Percentiles rank a stretch among this genome's conserved stretches.
Evolutionary conservation across 805 yeast genomes (phyloP).

Genomic region (Priceomyces fermenticarens): DNA sequence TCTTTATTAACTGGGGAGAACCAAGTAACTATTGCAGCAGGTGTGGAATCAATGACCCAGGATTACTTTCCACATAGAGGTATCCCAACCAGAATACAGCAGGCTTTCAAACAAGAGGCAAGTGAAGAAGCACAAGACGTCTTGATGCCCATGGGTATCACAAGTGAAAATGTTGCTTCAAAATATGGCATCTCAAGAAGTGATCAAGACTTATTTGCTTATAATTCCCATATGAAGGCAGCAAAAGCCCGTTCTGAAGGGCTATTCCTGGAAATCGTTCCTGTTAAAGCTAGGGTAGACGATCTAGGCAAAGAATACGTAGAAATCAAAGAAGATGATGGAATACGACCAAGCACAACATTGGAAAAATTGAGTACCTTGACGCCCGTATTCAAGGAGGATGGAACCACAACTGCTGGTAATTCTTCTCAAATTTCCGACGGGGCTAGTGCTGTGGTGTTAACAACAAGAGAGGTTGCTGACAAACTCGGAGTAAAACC

Average conservation of each 20-base stretch:
- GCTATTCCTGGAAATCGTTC: constrained; percentile 19
- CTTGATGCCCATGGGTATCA: constrained; percentile 30
- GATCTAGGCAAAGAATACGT: constrained; percentile 8
- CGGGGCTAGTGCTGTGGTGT: constrained; percentile 33
- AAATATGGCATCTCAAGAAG: constrained; percentile 21
- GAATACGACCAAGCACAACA: constrained; percentile 23
- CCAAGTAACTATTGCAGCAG: constrained; percentile 35
- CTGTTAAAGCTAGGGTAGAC: constrained; percentile 12
- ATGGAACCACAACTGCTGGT: constrained; percentile 34
- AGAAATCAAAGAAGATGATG: constrained; percentile 24
- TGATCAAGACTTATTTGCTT: constrained; percentile 24
- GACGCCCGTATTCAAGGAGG: constrained; percentile 28
- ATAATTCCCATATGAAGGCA: constrained; percentile 21
- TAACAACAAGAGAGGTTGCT: constrained; percentile 33
- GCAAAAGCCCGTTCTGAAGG: constrained; percentile 20
- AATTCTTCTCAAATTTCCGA: constrained; percentile 36
- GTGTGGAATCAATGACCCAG: constrained; percentile 42
- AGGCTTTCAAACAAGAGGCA: constrained; percentile 13
- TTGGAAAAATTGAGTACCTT: constrained; percentile 23
- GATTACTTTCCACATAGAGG: constrained; percentile 41
- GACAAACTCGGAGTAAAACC: constrained; percentile 27
- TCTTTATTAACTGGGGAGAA: constrained; percentile 28
- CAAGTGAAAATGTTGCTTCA: constrained; percentile 23
- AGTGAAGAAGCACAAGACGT: constrained; percentile 23
- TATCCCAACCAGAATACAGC: constrained; percentile 28